Evolutionary conservation across 1,284 basidiomycete genomes (phyloP), one percentile per base, ranked within the genome.

Genomic region (Pascua sp.): DNA sequence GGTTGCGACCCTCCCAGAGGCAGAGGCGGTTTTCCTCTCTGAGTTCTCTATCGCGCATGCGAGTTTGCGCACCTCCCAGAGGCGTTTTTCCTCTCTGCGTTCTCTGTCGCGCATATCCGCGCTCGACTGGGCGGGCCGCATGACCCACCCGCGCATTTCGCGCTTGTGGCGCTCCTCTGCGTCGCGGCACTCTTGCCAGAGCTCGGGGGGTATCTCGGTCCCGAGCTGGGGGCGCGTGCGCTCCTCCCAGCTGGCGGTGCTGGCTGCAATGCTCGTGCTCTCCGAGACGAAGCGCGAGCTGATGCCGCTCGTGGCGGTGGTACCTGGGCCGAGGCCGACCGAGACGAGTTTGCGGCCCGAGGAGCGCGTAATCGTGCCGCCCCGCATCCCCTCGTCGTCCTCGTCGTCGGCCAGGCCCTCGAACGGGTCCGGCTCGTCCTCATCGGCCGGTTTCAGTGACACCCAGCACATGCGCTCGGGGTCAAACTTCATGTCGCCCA

Each of bases 401-500:
- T 91, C 90, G 67, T 92, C 90, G 64, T 94, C 91, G 8, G 88
- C 90, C 54, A 91, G 82, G 61, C 88, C 88, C 47, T 89, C 92
- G 73, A 94, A 94, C 13, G 93, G 88, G 69, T 96, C 92, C 12
- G 89, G 88, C 72, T 95, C 92, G 43, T 94, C 91, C 67, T 95
- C 91, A 59, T 93, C 93, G 9, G 89, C 86, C 4, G 86, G 81
- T 47, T 88, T 79, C 49, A 84, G 88, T 53, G 86, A 90, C 67
- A 94, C 85, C 94, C 94, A 98, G 69, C 90, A 90, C 91, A 97
- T 96, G 43, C 86, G 84, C 51, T 85, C 73, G 1, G 95, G 92
- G 78, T 98, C 94, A 68, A 98, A 98, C 50, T 92, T 85, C 94
- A 98, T 98, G 79, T 93, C 92, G 51, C 94, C 94, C 12, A 97